These are phyloP conservation scores for Phlyctochytrium arcticum DNA, from an alignment of 192 early-diverging fungal species.

Conservation along the genomic window DNA sequence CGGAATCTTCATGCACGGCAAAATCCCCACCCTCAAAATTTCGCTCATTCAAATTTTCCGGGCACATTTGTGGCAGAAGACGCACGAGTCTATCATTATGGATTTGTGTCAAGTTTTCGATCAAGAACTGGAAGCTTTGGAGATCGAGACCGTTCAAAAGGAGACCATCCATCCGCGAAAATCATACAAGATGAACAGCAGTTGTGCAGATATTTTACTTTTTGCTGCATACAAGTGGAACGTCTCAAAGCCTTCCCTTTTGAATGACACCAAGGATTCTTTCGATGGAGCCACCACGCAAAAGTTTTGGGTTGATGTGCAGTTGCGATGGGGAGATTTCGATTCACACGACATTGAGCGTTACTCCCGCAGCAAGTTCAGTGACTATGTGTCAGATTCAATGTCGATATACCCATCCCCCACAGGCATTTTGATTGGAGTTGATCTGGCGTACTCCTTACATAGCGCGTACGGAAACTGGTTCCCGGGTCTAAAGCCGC, in stretches of 20 bases:
- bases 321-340: slow-evolving; percentile 97
- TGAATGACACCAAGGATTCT: slow-evolving; percentile 90
- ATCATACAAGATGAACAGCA: slow-evolving; percentile 98
- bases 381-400: slow-evolving; percentile 96
- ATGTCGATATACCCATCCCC: slow-evolving; percentile 99
- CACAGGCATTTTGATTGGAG: slow-evolving; percentile 92
- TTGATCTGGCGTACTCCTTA: slow-evolving; percentile 97
- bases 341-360: slow-evolving; percentile 99
- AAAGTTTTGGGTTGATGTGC: slow-evolving; percentile 98
- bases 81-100: slow-evolving; percentile 70
- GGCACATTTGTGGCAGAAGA: slow-evolving; percentile 98
- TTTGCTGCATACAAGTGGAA: slow-evolving; percentile 99
- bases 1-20: slow-evolving; percentile 99
- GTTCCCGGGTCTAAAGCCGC: slow-evolving; percentile 98
- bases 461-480: slow-evolving; percentile 92
- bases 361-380: slow-evolving; percentile 95
- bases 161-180: slow-evolving; percentile 99
- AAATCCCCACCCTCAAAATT: slow-evolving; percentile 99
- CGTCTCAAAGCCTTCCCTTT: slow-evolving; percentile 87
- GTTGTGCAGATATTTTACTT: slow-evolving; percentile 75
- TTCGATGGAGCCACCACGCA: slow-evolving; percentile 96
- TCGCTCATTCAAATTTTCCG: slow-evolving; percentile 98
- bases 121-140: slow-evolving; percentile 93
- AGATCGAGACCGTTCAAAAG: slow-evolving; percentile 98
- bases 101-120: slow-evolving; percentile 81